A percentile compares a stretch with the other conserved stretches of the same genome.
Conservation (phyloP, 2,329 filamentous ascomycete genomes). For the Colletotrichum theobromicola region DNA sequence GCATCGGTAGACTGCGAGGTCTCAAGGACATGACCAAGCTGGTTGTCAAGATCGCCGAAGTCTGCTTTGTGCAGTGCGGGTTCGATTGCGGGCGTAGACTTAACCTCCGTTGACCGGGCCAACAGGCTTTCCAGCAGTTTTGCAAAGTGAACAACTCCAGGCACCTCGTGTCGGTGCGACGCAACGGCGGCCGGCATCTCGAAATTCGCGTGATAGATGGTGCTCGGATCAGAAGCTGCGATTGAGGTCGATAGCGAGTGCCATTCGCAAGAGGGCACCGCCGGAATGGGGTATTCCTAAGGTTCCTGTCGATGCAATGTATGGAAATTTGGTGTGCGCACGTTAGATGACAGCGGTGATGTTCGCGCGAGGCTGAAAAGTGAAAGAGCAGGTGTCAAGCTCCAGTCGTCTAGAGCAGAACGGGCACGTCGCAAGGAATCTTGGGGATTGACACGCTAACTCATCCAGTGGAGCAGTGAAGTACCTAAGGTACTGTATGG, state of each 20-base stretch:
- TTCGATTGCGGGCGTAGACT: conserved; percentile 68
- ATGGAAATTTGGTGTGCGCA: background rate
- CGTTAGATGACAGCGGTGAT: background rate
- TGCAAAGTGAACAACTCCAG: conserved; percentile 58
- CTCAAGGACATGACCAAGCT: conserved; percentile 41
- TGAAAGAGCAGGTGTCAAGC: background rate
- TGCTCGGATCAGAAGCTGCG: background rate
- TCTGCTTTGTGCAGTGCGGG: conserved; percentile 76
- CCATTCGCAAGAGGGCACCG: background rate
- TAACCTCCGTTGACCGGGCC: conserved; percentile 61
- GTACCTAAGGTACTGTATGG: too few relatives aligned
- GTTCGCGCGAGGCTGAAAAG: background rate
- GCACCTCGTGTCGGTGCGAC: conserved; percentile 51
- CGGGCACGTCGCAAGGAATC: too few relatives aligned
- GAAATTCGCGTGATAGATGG: conserved; percentile 2
- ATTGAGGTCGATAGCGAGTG: background rate
- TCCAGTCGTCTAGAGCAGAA: background rate
- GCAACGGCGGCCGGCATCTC: conserved; percentile 55
- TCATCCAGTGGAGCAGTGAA: too few relatives aligned
- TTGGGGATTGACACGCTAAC: too few relatives aligned
- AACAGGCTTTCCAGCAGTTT: conserved; percentile 63
- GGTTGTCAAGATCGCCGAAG: conserved; percentile 54
- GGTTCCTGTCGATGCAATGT: background rate
- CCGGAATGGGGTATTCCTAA: background rate
- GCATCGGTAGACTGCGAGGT: conserved; percentile 30